Conservation (phyloP, 1,284 basidiomycete genomes). For the Taiwanofungus camphoratus region DNA sequence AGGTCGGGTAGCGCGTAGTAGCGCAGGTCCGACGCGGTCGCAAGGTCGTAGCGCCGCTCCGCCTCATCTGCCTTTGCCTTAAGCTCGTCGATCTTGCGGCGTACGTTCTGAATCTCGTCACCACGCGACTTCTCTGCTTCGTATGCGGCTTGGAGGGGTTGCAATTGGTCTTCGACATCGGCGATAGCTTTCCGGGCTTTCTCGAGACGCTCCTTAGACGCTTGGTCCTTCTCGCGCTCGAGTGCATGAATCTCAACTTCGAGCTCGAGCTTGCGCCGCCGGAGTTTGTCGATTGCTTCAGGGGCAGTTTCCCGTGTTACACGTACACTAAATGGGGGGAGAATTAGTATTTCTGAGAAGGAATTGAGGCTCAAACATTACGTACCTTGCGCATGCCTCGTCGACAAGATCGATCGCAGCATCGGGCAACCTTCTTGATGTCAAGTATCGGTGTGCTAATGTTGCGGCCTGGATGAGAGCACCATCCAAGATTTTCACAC, state of each 20-base stretch:
- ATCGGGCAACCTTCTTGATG: slow-evolving; percentile 81
- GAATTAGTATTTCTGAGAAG: slow-evolving; percentile 1
- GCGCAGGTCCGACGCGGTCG: slow-evolving; percentile 84
- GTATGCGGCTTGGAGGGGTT: slow-evolving; percentile 83
- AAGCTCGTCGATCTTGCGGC: slow-evolving; percentile 87
- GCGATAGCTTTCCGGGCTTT: slow-evolving; percentile 77
- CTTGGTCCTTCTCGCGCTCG: slow-evolving; percentile 88
- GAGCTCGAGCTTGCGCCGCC: slow-evolving; percentile 87
- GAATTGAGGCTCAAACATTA: slow-evolving; percentile 2
- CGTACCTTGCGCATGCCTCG: slow-evolving; percentile 84
- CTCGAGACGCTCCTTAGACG: slow-evolving; percentile 85
- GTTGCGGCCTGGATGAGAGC: slow-evolving; percentile 90
- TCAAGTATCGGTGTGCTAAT: slow-evolving; percentile 92
- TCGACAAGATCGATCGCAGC: slow-evolving; percentile 92
- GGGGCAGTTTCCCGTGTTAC: slow-evolving; percentile 94
- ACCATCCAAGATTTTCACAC: slow-evolving; percentile 86
- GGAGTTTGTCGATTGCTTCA: slow-evolving; percentile 92
- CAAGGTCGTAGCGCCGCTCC: slow-evolving; percentile 82
- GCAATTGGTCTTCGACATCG: slow-evolving; percentile 86
- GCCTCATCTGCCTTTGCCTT: slow-evolving; percentile 93
- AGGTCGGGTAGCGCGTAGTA: slow-evolving; percentile 94
- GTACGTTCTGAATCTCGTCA: slow-evolving; percentile 79
- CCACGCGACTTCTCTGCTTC: slow-evolving; percentile 87
- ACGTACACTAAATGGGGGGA: slow-evolving; percentile 61
- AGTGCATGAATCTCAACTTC: slow-evolving; percentile 96